Conservation (phyloP, 192 early-diverging fungal species). For the Piromyces finnis region DNA sequence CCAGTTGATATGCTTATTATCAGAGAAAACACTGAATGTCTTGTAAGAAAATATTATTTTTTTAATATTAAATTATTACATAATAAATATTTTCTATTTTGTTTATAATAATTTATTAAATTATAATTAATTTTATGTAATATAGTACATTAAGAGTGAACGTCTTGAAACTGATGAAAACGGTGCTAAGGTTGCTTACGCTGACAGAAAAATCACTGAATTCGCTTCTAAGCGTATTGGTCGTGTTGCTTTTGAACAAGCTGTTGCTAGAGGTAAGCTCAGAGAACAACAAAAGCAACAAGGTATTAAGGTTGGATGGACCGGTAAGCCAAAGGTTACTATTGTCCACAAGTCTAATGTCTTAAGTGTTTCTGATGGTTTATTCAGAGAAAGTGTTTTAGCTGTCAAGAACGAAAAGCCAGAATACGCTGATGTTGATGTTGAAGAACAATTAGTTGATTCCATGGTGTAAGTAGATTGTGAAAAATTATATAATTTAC, state of each 20-base stretch:
- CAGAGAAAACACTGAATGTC: conserved; percentile 94
- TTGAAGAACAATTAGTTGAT: conserved; percentile 96
- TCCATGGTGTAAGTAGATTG: conserved; percentile 72
- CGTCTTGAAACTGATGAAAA: conserved; percentile 38
- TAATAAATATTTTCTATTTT: no score
- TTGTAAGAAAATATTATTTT: conserved; percentile 26
- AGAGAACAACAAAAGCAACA: conserved; percentile 18
- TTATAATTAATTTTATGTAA: no score
- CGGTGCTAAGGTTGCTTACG: conserved; percentile 53
- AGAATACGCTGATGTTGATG: conserved; percentile 41
- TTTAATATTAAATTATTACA: no score
- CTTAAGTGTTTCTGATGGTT: conserved; percentile 80
- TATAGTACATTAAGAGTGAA: conserved; percentile 68
- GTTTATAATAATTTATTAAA: no score
- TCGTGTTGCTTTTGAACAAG: conserved; percentile 85
- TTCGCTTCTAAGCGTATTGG: conserved; percentile 71
- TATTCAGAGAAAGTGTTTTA: conserved; percentile 71
- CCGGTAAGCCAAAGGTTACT: conserved; percentile 81
- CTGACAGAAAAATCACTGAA: conserved; percentile 82
- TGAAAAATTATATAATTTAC: not conserved
- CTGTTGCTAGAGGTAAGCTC: conserved; percentile 53
- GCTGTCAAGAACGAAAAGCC: conserved; percentile 52
- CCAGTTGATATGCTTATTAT: conserved; percentile 91
- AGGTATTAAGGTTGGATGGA: conserved; percentile 4
- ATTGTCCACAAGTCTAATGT: conserved; percentile 98